Base-by-base conservation (phyloP, 371 early-diverging fungal genomes). In the Circinella minor region DNA sequence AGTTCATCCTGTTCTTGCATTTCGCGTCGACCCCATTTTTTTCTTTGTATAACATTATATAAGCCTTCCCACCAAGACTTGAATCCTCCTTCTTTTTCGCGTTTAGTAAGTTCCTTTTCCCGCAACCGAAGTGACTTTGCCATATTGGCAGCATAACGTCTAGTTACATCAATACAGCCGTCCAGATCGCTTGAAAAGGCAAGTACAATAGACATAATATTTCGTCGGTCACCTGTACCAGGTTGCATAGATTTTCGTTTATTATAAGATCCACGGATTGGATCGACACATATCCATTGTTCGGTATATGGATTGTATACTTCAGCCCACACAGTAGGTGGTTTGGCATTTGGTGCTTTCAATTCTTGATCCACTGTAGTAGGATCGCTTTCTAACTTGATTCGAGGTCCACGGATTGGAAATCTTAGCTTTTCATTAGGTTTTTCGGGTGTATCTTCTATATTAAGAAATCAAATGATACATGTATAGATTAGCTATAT, bases 201-300 rank as follows among this genome's bases (percentile, higher is more conserved):
- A 6, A 91, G 80, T 3, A 92, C 89, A 79, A 86, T 89, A 0
- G 89, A 84, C 48, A 91, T n/a, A 4, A 71, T 59, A 38, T 86
- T 88, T 4, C 67, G 68, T 18, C 68, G 66, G n/a, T 80, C 82
- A 2, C 76, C 65, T 3, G 38, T 64, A 4, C 82, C 63, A 8
- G 90, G 89, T 37, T 88, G 88, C 86, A 90, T 82, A 14, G 77
- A 68, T 20, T 72, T 69, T 15, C 89, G 83, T 34, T 81, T 74
- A 63, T 88, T 81, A 36, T 87, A 84, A n/a, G 80, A 36, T 2
- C 82, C 85, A 10, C 88, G 80, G 7, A 91, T 77, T 1, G 91
- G 89, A 71, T 92, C 91, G 13, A 93, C 72, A 14, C 86, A 77
- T 13, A 92, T 80, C 93, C 93, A 93, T 36, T 74, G 74, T 11